A percentile compares a stretch with the other conserved stretches of the same genome.
Conservation (phyloP, 306 rosid species). For the Cicer judaicum region DNA sequence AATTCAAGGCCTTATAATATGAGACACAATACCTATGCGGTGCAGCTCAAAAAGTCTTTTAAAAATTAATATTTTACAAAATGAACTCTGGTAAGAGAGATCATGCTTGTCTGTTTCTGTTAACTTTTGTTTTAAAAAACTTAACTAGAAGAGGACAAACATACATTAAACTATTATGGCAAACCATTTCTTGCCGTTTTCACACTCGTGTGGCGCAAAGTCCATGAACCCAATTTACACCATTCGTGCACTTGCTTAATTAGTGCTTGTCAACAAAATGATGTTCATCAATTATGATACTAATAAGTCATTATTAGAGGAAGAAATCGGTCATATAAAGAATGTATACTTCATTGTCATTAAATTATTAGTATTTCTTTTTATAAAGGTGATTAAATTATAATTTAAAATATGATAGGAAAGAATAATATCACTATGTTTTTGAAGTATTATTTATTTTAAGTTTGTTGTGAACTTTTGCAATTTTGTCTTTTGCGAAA, state of each 20-base stretch:
- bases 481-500: too few relatives aligned
- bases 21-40: slow-evolving; percentile 22
- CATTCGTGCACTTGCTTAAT: slow-evolving; percentile 52
- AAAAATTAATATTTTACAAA: slow-evolving; percentile 7
- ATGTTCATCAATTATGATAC: slow-evolving; percentile 40
- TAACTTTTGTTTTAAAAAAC: slow-evolving; percentile 22
- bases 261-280: slow-evolving; percentile 60
- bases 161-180: slow-evolving; percentile 12
- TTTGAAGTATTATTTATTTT: too few relatives aligned
- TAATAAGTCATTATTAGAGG: slow-evolving; percentile 33
- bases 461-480: too few relatives aligned
- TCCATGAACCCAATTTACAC: slow-evolving; percentile 47
- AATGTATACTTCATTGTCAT: slow-evolving; percentile 8
- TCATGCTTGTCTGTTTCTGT: slow-evolving; percentile 41
- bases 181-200: slow-evolving; percentile 44
- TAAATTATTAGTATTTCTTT: neutral
- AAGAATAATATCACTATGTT: too few relatives aligned
- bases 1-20: neutral
- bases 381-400: too few relatives aligned
- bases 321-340: slow-evolving; percentile 43
- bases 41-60: slow-evolving; percentile 30
- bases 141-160: slow-evolving; percentile 36
- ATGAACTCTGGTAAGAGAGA: slow-evolving; percentile 18
- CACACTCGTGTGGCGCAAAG: slow-evolving; percentile 46
- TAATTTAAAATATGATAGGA: too few relatives aligned